Evolutionary conservation across 129 eudicot genomes (phyloP), one percentile per base, ranked within the genome.

Genomic region (Dittrichia graveolens): DNA sequence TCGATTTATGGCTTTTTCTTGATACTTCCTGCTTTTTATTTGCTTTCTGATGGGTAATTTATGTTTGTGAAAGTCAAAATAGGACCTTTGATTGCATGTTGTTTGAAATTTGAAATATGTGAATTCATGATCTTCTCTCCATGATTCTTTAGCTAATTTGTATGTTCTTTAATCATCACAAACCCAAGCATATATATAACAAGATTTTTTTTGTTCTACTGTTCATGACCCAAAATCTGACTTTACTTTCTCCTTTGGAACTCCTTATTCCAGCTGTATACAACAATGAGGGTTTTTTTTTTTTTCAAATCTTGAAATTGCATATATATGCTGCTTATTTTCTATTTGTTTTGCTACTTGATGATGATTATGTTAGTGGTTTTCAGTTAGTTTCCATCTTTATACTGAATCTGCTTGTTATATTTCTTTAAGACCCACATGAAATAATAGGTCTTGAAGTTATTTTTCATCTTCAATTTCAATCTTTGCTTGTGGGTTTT

Each of bases 381-480:
- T 40, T 61, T 18, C 5, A 14, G 11, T 13, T 9, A 3, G 13
- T 67, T 6, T 18, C 9, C 40, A 40, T n/a, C 6, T 69, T 4
- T 34, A 35, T 69, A 15, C 62, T 67, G 48, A 16, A 12, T 48
- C 10, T 65, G 5, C 46, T 19, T 44, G 67, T 3, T 61, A 12
- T 15, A 13, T 44, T 24, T 60, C 66, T 56, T 68, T 50, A 43
- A 78, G 15, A 54, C 77, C 83, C 85, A 84, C 89, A 87, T 87
- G 80, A 87, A 84, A 87, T 87, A 81, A 84, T 87, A 55, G 18
- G 72, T 50, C 31, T 16, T 42, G 53, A 76, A 76, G 80, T 7
- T 52, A 44, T 67, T 77, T 68, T 61, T 62, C 67, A 61, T 71
- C 77, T 57, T 58, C 56, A 14, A 8, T 41, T 67, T 61, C 42